Conservation (phyloP, 371 early-diverging fungal species). For the Mucor lusitanicus region DNA sequence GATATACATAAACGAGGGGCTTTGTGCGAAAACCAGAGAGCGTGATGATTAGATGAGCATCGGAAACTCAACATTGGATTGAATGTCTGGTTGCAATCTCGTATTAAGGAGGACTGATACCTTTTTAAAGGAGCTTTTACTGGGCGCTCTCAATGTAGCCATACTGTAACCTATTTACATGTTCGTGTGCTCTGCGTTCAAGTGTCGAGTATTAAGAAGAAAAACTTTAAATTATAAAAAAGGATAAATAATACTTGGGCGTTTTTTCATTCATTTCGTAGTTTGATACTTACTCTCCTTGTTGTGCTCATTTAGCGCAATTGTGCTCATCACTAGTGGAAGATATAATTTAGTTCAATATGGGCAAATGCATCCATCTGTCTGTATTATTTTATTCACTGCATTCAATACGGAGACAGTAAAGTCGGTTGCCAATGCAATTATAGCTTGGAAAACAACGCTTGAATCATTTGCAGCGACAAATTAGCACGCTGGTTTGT, state of each 20-base stretch:
- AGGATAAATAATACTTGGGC: constrained; percentile 1
- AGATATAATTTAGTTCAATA: too few relatives aligned
- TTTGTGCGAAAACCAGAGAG: neutral
- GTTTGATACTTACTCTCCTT: neutral
- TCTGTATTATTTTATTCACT: neutral
- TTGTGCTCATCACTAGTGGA: neutral
- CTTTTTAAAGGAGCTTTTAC: neutral
- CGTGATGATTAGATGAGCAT: neutral
- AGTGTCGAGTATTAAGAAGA: neutral
- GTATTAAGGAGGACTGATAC: neutral
- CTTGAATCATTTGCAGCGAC: neutral
- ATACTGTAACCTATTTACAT: neutral
- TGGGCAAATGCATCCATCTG: neutral
- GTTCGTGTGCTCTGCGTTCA: neutral
- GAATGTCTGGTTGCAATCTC: neutral
- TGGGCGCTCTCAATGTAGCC: neutral
- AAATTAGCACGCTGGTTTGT: neutral
- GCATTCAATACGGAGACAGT: neutral
- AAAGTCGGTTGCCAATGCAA: neutral
- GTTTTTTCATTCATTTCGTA: neutral
- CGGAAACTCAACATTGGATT: neutral
- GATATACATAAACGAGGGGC: constrained; percentile 6
- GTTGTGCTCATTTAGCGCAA: neutral
- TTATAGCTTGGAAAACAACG: neutral
- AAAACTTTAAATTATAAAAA: constrained; percentile 4